Conservation (phyloP, 345 rosid genomes). For the Viola odorata region DNA sequence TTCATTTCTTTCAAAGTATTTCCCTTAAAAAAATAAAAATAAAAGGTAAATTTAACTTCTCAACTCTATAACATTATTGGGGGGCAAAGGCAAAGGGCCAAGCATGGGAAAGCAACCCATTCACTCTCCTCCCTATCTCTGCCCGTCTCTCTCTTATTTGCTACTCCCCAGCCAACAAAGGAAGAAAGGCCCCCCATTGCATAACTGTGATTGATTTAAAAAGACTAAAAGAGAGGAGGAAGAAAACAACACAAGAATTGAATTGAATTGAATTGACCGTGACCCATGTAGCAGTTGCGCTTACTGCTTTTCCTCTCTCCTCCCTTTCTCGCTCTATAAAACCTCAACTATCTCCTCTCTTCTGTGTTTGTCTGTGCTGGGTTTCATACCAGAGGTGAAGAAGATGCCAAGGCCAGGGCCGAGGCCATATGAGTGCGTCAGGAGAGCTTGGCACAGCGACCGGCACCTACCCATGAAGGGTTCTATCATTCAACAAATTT, state of each 20-base stretch:
- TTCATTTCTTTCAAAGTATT: neutral
- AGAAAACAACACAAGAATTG: slow-evolving; percentile 11
- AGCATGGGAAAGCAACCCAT: slow-evolving; percentile 29
- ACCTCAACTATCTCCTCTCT: neutral
- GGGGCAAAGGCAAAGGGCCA: slow-evolving; percentile 22
- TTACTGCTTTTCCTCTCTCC: neutral
- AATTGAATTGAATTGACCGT: slow-evolving; percentile 22
- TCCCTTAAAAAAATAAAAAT: neutral
- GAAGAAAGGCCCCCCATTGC: slow-evolving; percentile 14
- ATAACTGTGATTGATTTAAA: slow-evolving; percentile 29
- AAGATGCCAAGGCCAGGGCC: slow-evolving; percentile 96
- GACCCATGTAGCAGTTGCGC: slow-evolving; percentile 20
- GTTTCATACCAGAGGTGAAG: neutral
- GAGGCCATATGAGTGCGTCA: slow-evolving; percentile 91
- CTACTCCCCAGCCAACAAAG: slow-evolving; percentile 27
- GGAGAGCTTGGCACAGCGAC: slow-evolving; percentile 97
- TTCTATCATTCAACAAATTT: slow-evolving; percentile 82
- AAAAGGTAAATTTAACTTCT: neutral
- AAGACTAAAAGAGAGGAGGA: slow-evolving; percentile 14
- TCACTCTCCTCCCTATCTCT: slow-evolving; percentile 12
- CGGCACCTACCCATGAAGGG: slow-evolving; percentile 87
- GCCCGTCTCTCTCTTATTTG: slow-evolving; percentile 10
- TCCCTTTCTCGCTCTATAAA: neutral
- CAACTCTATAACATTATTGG: slow-evolving; percentile 22
- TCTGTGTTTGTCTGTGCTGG: neutral